Conservation (phyloP, 2,329 filamentous ascomycete species). For the Exophiala sideris region DNA sequence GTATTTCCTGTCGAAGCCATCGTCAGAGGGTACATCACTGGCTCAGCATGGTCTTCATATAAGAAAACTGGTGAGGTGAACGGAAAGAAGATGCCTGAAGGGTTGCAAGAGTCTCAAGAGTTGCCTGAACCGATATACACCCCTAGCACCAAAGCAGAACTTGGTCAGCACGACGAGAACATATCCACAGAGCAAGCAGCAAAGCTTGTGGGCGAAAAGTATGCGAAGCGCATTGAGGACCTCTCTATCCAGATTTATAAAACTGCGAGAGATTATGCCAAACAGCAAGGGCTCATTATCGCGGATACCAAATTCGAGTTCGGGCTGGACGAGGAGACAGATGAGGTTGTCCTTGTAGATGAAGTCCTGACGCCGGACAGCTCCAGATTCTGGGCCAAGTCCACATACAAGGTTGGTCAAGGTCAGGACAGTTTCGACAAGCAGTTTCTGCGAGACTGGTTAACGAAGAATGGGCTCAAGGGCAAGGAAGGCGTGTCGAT, state of each 20-base stretch:
- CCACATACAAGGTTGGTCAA: conserved; percentile 67
- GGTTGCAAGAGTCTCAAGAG: conserved; percentile 66
- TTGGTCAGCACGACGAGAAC: conserved; percentile 79
- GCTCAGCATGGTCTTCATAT: conserved; percentile 80
- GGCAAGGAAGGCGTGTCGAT: conserved; percentile 70
- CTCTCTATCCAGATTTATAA: conserved; percentile 64
- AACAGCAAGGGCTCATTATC: conserved; percentile 67
- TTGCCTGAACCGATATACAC: conserved; percentile 71
- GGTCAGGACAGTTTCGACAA: conserved; percentile 87
- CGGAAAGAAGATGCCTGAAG: conserved; percentile 65
- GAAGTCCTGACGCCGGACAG: conserved; percentile 83
- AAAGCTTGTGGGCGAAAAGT: conserved; percentile 61
- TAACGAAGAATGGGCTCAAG: conserved; percentile 69
- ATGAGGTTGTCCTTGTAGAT: conserved; percentile 72
- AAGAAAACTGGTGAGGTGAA: conserved; percentile 71
- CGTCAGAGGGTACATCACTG: conserved; percentile 86
- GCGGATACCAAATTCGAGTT: conserved; percentile 79
- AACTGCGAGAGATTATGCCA: conserved; percentile 60
- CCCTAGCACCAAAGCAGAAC: conserved; percentile 79
- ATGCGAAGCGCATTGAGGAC: conserved; percentile 63
- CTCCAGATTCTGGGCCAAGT: conserved; percentile 81
- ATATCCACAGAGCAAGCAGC: conserved; percentile 66
- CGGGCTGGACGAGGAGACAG: conserved; percentile 61
- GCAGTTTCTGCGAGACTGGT: conserved; percentile 78
- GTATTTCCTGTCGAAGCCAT: conserved; percentile 79